These are phyloP conservation scores for Beauveria medogensis DNA, from an alignment of 2,329 filamentous ascomycete genomes.

Conservation along the genomic window DNA sequence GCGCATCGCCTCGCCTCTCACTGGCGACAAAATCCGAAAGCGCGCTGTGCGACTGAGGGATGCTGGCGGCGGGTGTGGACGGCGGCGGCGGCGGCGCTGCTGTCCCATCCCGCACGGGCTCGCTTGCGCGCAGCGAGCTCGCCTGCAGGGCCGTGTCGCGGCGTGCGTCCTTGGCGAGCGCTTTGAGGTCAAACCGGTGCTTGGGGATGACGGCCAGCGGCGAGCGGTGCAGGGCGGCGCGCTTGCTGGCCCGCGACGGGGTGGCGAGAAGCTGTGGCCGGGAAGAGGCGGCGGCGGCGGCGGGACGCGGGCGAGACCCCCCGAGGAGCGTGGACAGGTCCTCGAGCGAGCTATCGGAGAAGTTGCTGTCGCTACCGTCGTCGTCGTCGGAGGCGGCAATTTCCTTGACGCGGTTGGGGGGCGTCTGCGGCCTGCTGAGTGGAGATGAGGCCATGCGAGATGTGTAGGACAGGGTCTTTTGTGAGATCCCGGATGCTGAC, in stretches of 20 bases:
- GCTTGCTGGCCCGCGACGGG: constrained; percentile 14
- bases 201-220: constrained; percentile 43
- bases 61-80: background rate
- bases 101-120: constrained; percentile 18
- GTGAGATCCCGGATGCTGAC: background rate
- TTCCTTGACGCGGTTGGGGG: constrained; percentile 22
- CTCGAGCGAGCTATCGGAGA: constrained; percentile 51
- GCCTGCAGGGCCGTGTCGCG: constrained; percentile 52
- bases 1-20: constrained; percentile 31
- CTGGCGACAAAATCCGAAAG: constrained; percentile 26
- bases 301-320: constrained; percentile 15
- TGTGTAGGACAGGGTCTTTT: background rate
- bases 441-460: constrained; percentile 10
- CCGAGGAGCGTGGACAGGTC: constrained; percentile 34
- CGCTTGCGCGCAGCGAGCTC: constrained; percentile 38
- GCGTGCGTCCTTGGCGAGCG: constrained; percentile 50
- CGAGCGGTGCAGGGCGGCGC: constrained; percentile 39
- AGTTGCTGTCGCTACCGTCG: constrained; percentile 48
- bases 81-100: constrained; percentile 2
- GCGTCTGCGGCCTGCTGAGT: constrained; percentile 37
- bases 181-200: constrained; percentile 57
- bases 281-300: constrained; percentile 11
- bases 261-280: background rate
- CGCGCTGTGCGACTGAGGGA: constrained; percentile 5
- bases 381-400: constrained; percentile 68